Evolutionary conservation across 495 filamentous ascomycete genomes (phyloP).

Genomic region (Clavariopsis aquatica): DNA sequence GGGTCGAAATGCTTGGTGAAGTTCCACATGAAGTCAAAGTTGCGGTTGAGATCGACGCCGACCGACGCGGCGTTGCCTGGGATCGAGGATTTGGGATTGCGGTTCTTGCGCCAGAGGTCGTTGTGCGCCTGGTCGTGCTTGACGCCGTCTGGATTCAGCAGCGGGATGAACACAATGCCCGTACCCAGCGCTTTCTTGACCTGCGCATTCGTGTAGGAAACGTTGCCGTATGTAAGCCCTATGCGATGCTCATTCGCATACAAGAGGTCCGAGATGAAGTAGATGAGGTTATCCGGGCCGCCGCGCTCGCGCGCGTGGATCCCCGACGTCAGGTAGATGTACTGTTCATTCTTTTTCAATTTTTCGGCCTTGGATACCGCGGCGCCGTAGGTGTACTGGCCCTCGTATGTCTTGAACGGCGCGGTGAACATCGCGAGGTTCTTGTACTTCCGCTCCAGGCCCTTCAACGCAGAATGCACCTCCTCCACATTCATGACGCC

Average conservation of each 20-base stretch:
- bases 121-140: conserved; percentile 59
- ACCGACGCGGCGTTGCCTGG: conserved; percentile 30
- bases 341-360: conserved; percentile 37
- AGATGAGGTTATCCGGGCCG: conserved; percentile 43
- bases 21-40: conserved; percentile 59
- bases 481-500: conserved; percentile 44
- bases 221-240: conserved; percentile 48
- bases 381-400: conserved; percentile 27
- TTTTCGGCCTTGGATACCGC: conserved; percentile 38
- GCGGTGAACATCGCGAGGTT: conserved; percentile 37
- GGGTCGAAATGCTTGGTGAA: conserved; percentile 45
- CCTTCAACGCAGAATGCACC: conserved; percentile 42
- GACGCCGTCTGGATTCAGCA: conserved; percentile 66
- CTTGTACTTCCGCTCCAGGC: conserved; percentile 41
- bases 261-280: conserved; percentile 47
- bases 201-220: conserved; percentile 46
- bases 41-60: conserved; percentile 64
- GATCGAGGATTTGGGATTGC: conserved; percentile 48
- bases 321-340: conserved; percentile 43
- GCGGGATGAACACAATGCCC: conserved; percentile 55
- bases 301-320: conserved; percentile 49
- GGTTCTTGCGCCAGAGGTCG: conserved; percentile 66
- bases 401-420: conserved; percentile 45
- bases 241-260: conserved; percentile 43
- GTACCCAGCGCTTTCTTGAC: conserved; percentile 44